phyloP scores from a whole-genome alignment of 2,329 filamentous ascomycete genomes.

The Dothiorella sarmentorum region DNA sequence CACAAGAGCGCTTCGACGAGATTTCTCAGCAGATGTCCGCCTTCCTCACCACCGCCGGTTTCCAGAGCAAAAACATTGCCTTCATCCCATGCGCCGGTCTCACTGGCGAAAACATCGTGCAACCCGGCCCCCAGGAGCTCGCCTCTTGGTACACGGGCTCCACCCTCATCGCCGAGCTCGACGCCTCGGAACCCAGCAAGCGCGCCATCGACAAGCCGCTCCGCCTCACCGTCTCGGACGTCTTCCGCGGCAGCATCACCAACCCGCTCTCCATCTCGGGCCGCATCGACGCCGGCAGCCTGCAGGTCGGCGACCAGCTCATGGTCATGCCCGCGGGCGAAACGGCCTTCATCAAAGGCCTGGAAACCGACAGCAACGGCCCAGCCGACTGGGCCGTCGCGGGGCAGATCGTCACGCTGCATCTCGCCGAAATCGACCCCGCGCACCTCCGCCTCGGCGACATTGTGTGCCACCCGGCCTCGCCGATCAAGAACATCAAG shows the following conservation, averaged over 20 bases:
- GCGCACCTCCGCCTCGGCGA: constrained; percentile 76
- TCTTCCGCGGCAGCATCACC: constrained; percentile 75
- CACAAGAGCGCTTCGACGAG: constrained; percentile 74
- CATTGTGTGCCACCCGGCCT: constrained; percentile 69
- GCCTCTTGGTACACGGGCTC: constrained; percentile 74
- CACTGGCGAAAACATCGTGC: constrained; percentile 79
- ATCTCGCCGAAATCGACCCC: constrained; percentile 79
- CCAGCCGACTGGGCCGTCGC: constrained; percentile 85
- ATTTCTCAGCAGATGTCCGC: constrained; percentile 79
- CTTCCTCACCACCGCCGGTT: constrained; percentile 79
- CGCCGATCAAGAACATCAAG: constrained; percentile 67
- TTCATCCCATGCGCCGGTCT: constrained; percentile 91
- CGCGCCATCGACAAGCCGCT: constrained; percentile 74
- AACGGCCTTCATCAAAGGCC: constrained; percentile 73
- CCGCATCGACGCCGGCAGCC: constrained; percentile 75
- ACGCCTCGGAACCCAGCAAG: constrained; percentile 70
- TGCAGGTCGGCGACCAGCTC: constrained; percentile 81
- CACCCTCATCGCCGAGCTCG: constrained; percentile 79
- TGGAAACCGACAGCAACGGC: constrained; percentile 64
- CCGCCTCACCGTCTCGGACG: constrained; percentile 81
- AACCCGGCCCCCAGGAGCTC: constrained; percentile 49
- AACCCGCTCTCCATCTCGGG: constrained; percentile 84
- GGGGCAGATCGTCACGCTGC: constrained; percentile 82
- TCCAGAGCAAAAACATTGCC: constrained; percentile 73
- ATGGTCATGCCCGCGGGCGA: constrained; percentile 78